These are phyloP conservation scores for Plantago elongata DNA, from an alignment of 257 asterid species.

Conservation along the genomic window DNA sequence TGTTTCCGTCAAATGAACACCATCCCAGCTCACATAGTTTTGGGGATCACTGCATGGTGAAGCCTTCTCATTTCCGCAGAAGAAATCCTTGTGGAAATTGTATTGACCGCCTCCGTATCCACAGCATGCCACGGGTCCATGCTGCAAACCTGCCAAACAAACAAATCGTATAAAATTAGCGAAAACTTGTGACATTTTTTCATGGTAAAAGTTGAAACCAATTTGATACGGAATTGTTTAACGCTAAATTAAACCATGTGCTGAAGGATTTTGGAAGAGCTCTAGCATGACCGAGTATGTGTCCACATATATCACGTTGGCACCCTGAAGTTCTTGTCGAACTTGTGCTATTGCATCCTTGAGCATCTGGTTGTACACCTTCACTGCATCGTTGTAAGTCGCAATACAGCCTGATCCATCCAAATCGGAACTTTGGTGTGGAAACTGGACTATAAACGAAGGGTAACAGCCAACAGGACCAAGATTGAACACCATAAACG, in stretches of 20 bases:
- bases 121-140: slow-evolving; percentile 64
- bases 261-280: slow-evolving; percentile 47
- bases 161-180: too few relatives aligned
- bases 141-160: slow-evolving; percentile 38
- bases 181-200: not conserved
- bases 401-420: slow-evolving; percentile 54
- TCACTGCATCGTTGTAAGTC: slow-evolving; percentile 52
- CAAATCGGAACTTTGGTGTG: slow-evolving; percentile 40
- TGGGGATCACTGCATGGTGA: slow-evolving; percentile 56
- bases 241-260: slow-evolving; percentile 39
- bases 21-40: slow-evolving; percentile 70
- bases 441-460: slow-evolving; percentile 37
- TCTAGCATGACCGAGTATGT: slow-evolving; percentile 40
- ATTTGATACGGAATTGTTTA: not conserved
- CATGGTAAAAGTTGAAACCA: not conserved
- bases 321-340: slow-evolving; percentile 34
- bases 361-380: slow-evolving; percentile 42
- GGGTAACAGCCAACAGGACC: slow-evolving; percentile 76
- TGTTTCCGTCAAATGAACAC: slow-evolving; percentile 54
- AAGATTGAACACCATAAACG: slow-evolving; percentile 49
- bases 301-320: slow-evolving; percentile 45
- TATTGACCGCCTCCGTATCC: slow-evolving; percentile 65
- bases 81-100: slow-evolving; percentile 36
- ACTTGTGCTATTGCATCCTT: slow-evolving; percentile 32
- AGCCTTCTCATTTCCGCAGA: slow-evolving; percentile 44